Base-by-base conservation (phyloP, 2,329 filamentous ascomycete genomes). In the Penicillium occitanis region DNA sequence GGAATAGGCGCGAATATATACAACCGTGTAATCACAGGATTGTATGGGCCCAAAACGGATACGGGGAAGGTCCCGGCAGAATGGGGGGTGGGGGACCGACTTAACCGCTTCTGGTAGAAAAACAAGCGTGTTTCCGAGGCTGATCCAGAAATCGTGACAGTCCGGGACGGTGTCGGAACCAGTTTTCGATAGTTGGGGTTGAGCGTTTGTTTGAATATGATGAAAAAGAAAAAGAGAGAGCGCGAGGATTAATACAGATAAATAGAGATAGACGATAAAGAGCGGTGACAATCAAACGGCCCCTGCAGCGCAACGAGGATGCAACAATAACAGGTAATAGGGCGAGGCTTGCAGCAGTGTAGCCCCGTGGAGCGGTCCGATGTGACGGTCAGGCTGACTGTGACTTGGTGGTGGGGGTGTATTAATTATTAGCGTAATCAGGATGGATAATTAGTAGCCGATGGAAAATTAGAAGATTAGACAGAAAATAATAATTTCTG, bases 281-380 rank as follows among this genome's bases (percentile, higher is more conserved):
- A 64, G 62, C 62, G 62, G 62, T 64, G 62, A 64, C 62, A 64
- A 42, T 50, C 62, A 58, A 58, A 64, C 62, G 62, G 62, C 62
- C 62, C 62, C 62, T 64, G 62, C 35, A 53, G 61, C 46, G 19
- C 53, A 22, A 37, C 53, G 19, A 57, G 10, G 51, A 64, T 64
- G 62, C 62, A 64, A 64, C 62, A 44, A 58, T 30, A 58, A 48
- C 10, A 48, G 60, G n/a, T 25, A 25, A 62, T 50, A 51, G 60
- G 46, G 44, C 59, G 59, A 50, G 59, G 59, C 59, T 46, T 61
- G 59, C 59, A 61, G 59, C 35, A 57, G 48, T 40, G 46, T 33
- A 28, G 61, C 46, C 48, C 61, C 61, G 48, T 55, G 61, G 50
- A 58, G 55, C 44, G 40, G 53, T 59, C 57, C 63, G 63, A 65